phyloP scores from a whole-genome alignment of 2,329 filamentous ascomycete genomes.

The Fonsecaea pugnacius region DNA sequence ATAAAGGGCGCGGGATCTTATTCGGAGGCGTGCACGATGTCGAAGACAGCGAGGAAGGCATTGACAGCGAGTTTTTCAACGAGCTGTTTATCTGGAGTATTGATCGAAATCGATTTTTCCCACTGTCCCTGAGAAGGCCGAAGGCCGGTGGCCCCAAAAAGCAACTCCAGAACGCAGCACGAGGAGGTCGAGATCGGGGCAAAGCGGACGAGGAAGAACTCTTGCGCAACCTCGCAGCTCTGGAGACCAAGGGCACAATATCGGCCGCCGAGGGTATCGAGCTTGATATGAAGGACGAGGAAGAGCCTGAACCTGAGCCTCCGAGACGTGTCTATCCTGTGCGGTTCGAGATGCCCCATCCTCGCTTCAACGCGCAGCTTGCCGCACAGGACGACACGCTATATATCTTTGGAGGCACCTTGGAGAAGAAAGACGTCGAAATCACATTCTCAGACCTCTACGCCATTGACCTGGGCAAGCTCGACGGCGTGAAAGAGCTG shows the following conservation, averaged over 20 bases:
- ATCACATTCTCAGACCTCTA: conserved; percentile 96
- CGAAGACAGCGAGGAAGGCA: conserved; percentile 87
- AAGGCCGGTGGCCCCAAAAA: conserved; percentile 69
- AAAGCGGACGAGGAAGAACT: conserved; percentile 93
- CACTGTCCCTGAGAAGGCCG: conserved; percentile 74
- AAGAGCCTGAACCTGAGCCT: conserved; percentile 61
- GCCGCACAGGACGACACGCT: conserved; percentile 89
- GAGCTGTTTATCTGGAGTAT: conserved; percentile 90
- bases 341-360: conserved; percentile 82
- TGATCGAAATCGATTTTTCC: conserved; percentile 93
- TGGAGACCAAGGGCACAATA: conserved; percentile 74
- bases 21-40: conserved; percentile 96
- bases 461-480: conserved; percentile 87
- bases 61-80: conserved; percentile 98
- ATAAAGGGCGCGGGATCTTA: conserved; percentile 88
- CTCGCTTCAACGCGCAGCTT: conserved; percentile 86
- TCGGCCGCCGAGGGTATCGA: conserved; percentile 54
- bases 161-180: conserved; percentile 35
- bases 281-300: conserved; percentile 47
- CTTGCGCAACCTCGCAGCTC: conserved; percentile 79
- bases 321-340: conserved; percentile 63
- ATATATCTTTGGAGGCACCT: conserved; percentile 94
- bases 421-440: conserved; percentile 91
- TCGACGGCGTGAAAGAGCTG: conserved; percentile 91
- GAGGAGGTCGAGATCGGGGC: conserved; percentile 66